These are phyloP conservation scores for Neurospora tetrasperma DNA, from an alignment of 495 filamentous ascomycete genomes.

Conservation along the genomic window DNA sequence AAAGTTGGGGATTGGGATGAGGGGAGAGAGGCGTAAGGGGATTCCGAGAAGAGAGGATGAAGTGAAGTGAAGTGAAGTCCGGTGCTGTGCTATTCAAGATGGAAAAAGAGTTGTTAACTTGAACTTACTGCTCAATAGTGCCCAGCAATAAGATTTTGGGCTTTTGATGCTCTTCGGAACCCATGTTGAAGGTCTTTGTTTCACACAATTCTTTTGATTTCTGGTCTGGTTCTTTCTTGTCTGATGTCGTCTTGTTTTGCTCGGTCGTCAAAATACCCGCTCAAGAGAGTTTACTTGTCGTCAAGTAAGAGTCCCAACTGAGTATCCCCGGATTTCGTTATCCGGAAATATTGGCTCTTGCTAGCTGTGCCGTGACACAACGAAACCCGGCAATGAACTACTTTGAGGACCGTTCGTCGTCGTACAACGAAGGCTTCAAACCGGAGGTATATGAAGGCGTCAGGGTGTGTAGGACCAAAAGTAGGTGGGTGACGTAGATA, in stretches of 20 bases:
- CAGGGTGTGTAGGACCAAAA: neutral
- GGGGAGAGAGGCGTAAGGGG: too few species aligned
- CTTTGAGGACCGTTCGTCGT: neutral
- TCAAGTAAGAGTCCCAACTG: neutral
- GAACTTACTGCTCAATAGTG: constrained; percentile 22
- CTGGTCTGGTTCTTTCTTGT: neutral
- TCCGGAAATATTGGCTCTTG: neutral
- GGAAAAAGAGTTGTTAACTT: neutral
- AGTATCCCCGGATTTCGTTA: neutral
- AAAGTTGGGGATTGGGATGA: too few species aligned
- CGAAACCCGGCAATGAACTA: neutral
- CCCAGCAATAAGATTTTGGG: constrained; percentile 27
- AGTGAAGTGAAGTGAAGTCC: neutral
- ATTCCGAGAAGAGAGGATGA: neutral
- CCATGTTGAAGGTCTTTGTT: neutral
- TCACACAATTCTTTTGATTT: neutral
- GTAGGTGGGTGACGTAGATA: neutral
- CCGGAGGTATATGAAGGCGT: neutral
- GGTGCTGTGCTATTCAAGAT: neutral
- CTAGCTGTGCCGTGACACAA: neutral
- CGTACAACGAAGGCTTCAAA: neutral
- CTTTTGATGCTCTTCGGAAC: neutral
- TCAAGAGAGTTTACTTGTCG: neutral
- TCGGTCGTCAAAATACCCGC: neutral
- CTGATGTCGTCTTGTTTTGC: neutral